Percentiles rank a stretch among this genome's conserved stretches.
These are phyloP conservation scores for Lentinula sp. DNA, from an alignment of 768 basidiomycete genomes.

Conservation along the genomic window DNA sequence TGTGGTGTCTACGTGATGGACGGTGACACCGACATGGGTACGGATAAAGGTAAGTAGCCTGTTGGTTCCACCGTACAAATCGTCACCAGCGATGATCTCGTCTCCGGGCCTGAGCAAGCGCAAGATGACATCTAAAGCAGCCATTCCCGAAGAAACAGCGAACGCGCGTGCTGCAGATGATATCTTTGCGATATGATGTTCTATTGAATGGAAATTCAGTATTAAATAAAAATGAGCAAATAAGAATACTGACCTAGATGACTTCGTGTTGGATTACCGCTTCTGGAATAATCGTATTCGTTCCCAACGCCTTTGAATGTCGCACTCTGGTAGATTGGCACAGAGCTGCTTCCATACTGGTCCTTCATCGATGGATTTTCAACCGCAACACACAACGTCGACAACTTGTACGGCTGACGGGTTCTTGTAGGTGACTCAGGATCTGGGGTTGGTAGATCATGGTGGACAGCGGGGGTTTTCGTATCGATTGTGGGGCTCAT, in stretches of 20 bases:
- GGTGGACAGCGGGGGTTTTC: slow-evolving; percentile 23
- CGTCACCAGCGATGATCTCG: slow-evolving; percentile 93
- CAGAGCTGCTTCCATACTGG: slow-evolving; percentile 89
- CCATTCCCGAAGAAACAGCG: slow-evolving; percentile 96
- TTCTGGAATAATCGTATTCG: slow-evolving; percentile 90
- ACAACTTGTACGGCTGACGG: slow-evolving; percentile 79
- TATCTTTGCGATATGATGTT: slow-evolving; percentile 96
- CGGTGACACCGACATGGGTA: slow-evolving; percentile 80
- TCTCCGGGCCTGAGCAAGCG: slow-evolving; percentile 93
- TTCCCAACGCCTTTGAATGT: slow-evolving; percentile 94
- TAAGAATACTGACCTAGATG: slow-evolving; percentile 65
- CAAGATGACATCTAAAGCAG: slow-evolving; percentile 91
- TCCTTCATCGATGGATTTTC: slow-evolving; percentile 91
- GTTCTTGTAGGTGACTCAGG: slow-evolving; percentile 67
- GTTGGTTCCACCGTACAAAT: slow-evolving; percentile 97
- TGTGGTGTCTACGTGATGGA: slow-evolving; percentile 94
- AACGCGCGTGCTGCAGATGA: slow-evolving; percentile 89
- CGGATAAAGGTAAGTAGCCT: slow-evolving; percentile 87
- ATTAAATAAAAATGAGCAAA: slow-evolving; percentile 1
- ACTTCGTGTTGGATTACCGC: slow-evolving; percentile 94
- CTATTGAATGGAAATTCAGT: slow-evolving; percentile 33
- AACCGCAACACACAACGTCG: slow-evolving; percentile 87
- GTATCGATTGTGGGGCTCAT: slow-evolving; percentile 35
- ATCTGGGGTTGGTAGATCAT: slow-evolving; percentile 76
- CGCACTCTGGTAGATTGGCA: slow-evolving; percentile 96